Evolutionary conservation across 2,329 filamentous ascomycete genomes (phyloP), one percentile per base, ranked within the genome.

Genomic region (Monilinia laxa): DNA sequence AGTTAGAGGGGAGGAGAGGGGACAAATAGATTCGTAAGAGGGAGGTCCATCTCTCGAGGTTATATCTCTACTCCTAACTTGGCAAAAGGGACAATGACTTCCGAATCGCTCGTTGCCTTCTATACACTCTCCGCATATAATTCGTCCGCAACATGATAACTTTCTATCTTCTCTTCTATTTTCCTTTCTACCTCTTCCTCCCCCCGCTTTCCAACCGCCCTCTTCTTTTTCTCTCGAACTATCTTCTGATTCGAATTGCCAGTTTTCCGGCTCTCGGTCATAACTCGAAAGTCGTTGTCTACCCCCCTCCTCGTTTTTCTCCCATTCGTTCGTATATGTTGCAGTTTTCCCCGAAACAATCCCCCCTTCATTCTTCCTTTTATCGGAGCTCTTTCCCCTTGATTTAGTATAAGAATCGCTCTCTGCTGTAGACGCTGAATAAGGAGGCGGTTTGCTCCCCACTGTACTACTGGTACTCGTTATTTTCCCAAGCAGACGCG

Each of bases 61-160:
- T 12, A 10, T 5, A 4, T 42, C 85, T 5, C 78, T 80, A 55
- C 80, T 83, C 6, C 88, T 87, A 71, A 92, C 84, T 77, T 94
- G 91, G 76, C 91, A 95, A 77, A 90, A 94, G 0, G 91, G 91
- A 75, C 87, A 64, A 10, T 56, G 60, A 20, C 51, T 49, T 40
- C 28, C 66, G 4, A 66, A 65, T 51, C 59, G 40, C 25, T 18
- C 23, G 14, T 66, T 66, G 1, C 47, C 35, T 1, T 62, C 18
- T 25, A 66, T 62, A 35, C 64, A 66, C 14, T 40, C 25, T 5
- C 64, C 64, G 25, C 64, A 66, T 20, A 66, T 54, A 6, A 51
- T 62, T 25, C 64, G 64, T 16, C 25, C 28, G 25, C 64, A 66
- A 9, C 64, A 66, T 3, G 64, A 42, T 14, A 64, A 25, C 31